These are phyloP conservation scores for Ampelocalamus luodianensis DNA, from an alignment of 176 grass and related monocot species.

Conservation along the genomic window DNA sequence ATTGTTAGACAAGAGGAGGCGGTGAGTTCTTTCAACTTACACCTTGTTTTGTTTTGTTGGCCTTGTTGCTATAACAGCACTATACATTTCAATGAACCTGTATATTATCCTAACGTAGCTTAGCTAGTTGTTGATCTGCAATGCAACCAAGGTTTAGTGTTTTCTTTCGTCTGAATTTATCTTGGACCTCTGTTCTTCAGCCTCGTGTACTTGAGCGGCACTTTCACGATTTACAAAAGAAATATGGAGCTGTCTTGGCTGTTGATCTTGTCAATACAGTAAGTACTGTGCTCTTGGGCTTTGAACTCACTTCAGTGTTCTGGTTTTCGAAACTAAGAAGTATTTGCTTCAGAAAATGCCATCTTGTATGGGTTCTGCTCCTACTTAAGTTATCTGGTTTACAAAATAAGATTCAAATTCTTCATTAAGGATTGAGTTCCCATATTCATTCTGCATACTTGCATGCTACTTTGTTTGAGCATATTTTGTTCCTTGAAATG, in stretches of 20 bases:
- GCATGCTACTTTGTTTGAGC: not conserved
- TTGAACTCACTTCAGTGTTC: not conserved
- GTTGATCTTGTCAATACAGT: slow-evolving; percentile 96
- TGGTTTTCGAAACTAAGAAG: slow-evolving; percentile 12
- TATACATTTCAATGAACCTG: slow-evolving; percentile 33
- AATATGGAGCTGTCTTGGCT: slow-evolving; percentile 87
- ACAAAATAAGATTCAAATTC: slow-evolving; percentile 21
- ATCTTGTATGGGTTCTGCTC: not conserved
- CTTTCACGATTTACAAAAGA: slow-evolving; percentile 84
- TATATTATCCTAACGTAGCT: not conserved
- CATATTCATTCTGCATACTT: slow-evolving; percentile 24
- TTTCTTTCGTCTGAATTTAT: slow-evolving; percentile 37
- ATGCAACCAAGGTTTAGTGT: slow-evolving; percentile 7
- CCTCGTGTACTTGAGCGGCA: slow-evolving; percentile 77
- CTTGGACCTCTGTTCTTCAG: slow-evolving; percentile 51
- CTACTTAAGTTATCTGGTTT: not conserved
- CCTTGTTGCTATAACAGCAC: not conserved
- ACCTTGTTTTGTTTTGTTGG: slow-evolving; percentile 44
- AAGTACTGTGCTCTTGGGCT: slow-evolving; percentile 43
- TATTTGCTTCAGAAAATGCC: slow-evolving; percentile 12
- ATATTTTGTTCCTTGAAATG: slow-evolving; percentile 34
- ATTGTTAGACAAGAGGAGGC: slow-evolving; percentile 86
- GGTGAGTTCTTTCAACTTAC: slow-evolving; percentile 49
- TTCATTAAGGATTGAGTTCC: slow-evolving; percentile 11
- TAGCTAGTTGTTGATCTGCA: slow-evolving; percentile 15